Evolutionary conservation across 805 yeast species (phyloP).

Genomic region (Komagataella pastoris): DNA sequence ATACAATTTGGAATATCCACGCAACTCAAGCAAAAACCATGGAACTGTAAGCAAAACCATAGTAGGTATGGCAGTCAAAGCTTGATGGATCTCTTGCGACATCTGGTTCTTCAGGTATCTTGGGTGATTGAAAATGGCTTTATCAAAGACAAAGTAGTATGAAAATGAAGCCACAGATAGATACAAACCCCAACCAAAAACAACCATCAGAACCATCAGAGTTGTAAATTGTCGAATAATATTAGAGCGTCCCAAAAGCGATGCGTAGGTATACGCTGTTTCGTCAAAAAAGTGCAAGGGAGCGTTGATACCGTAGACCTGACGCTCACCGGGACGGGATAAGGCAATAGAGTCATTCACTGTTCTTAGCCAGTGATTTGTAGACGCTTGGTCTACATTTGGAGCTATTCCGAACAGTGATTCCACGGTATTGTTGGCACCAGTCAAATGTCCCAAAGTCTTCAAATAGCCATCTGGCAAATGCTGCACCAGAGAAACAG

Average conservation of each 20-base stretch:
- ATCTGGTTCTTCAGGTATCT: conserved; percentile 91
- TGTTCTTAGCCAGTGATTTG: conserved; percentile 11
- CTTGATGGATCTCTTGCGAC: conserved; percentile 68
- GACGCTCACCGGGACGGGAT: conserved; percentile 7
- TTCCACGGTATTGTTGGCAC: background rate
- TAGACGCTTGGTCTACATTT: conserved; percentile 14
- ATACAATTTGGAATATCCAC: conserved; percentile 74
- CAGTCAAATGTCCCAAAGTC: background rate
- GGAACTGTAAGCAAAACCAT: conserved; percentile 87
- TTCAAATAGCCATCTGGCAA: conserved; percentile 11
- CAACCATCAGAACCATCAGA: conserved; percentile 51
- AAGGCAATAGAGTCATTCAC: conserved; percentile 7
- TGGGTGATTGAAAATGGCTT: conserved; percentile 88
- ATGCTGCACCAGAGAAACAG: conserved; percentile 31
- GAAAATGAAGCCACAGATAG: conserved; percentile 64
- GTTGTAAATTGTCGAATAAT: conserved; percentile 58
- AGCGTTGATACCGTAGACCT: conserved; percentile 23
- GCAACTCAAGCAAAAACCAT: conserved; percentile 75
- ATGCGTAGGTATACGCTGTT: conserved; percentile 43
- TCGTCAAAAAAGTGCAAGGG: conserved; percentile 46
- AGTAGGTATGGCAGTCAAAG: conserved; percentile 68
- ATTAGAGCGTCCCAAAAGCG: conserved; percentile 62
- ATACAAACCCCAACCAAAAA: conserved; percentile 85
- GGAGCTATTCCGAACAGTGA: conserved; percentile 1
- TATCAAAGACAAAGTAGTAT: conserved; percentile 71